Percentiles rank a stretch among this genome's conserved stretches.
Evolutionary conservation across 176 grass and related monocot species (phyloP).

Genomic region (Pontederia crassipes): DNA sequence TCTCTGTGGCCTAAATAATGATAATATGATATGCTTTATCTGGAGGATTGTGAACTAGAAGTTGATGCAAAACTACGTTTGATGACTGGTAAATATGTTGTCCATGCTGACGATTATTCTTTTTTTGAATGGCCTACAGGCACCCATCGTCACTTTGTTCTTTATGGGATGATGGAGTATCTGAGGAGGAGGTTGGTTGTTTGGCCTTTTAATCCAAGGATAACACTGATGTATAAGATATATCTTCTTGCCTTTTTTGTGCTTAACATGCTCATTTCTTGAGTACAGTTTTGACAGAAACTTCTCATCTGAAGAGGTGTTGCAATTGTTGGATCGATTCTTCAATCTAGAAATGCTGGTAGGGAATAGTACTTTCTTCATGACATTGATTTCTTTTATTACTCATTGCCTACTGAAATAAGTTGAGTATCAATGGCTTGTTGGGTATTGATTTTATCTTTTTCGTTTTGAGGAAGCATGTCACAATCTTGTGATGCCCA

Average conservation of each 20-base stretch:
- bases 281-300: conserved; percentile 55
- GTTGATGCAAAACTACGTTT: too few relatives aligned
- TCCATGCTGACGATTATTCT: not conserved
- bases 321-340: conserved; percentile 80
- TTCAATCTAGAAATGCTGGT: conserved; percentile 98
- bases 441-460: too few relatives aligned
- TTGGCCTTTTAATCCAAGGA: conserved; percentile 1
- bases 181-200: conserved; percentile 46
- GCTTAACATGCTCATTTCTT: not conserved
- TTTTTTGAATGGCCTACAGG: conserved; percentile 26
- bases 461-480: too few relatives aligned
- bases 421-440: too few relatives aligned
- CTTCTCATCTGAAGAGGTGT: conserved; percentile 70
- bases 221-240: not conserved
- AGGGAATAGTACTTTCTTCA: conserved; percentile 8
- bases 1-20: too few relatives aligned
- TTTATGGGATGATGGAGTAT: conserved; percentile 86
- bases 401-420: too few relatives aligned
- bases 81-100: not conserved
- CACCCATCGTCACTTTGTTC: conserved; percentile 83
- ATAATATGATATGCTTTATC: too few relatives aligned
- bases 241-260: not conserved
- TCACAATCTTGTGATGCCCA: too few relatives aligned
- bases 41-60: too few relatives aligned
- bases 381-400: not conserved